Conservation (phyloP, 148 eudicot genomes). For the Selenicereus undatus region DNA sequence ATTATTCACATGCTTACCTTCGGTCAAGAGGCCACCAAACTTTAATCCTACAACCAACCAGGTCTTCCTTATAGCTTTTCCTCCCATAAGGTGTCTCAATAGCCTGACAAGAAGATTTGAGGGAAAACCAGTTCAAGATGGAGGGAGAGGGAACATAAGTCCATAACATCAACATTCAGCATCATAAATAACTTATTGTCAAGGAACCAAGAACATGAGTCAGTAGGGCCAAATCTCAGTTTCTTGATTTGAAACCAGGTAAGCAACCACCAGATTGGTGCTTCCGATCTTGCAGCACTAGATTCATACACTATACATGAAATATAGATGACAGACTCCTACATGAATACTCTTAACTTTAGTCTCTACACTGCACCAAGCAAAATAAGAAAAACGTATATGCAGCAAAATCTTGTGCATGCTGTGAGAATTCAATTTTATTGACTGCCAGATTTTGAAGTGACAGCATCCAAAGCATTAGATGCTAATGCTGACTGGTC, state of each 20-base stretch:
- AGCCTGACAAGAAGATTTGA: slow-evolving; percentile 10
- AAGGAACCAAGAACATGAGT: too few relatives aligned
- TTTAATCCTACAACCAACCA: slow-evolving; percentile 38
- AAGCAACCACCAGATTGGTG: neutral
- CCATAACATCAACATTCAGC: neutral
- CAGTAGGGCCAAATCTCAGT: too few relatives aligned
- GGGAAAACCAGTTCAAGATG: too few relatives aligned
- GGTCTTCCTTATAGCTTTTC: slow-evolving; percentile 33
- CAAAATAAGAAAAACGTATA: neutral
- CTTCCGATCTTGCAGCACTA: neutral
- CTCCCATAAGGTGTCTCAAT: slow-evolving; percentile 29
- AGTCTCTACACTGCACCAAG: neutral
- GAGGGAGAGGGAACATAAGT: neutral
- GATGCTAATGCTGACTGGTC: too few relatives aligned
- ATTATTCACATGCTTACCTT: slow-evolving; percentile 31
- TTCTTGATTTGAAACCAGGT: neutral
- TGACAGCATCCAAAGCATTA: too few relatives aligned
- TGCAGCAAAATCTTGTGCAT: too few relatives aligned
- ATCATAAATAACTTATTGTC: too few relatives aligned
- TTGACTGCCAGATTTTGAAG: too few relatives aligned
- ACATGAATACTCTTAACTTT: neutral
- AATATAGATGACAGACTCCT: neutral
- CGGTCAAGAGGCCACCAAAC: slow-evolving; percentile 73
- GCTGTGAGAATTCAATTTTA: too few relatives aligned
- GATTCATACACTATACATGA: neutral